Base-by-base conservation (phyloP, 176 grass and related monocot species). In the Elaeis guineensis region DNA sequence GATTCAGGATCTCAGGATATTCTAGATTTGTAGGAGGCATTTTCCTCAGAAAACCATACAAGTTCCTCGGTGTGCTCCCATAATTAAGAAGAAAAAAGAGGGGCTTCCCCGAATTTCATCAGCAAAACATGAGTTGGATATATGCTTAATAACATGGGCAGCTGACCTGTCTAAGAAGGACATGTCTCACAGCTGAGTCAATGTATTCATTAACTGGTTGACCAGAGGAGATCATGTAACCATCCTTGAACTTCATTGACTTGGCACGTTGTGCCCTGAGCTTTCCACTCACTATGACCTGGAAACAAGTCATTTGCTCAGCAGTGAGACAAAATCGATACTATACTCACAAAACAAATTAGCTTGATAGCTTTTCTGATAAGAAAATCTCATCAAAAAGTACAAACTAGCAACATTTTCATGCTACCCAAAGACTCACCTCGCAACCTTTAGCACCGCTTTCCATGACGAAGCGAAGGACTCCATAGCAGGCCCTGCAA, bases 381-480 rank as follows among this genome's bases (percentile, higher is more conserved):
- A 35, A 35, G 32, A 35, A 35, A 35, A 35, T 35, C 1, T 9
- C 32, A 35, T 35, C 32, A 35, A 35, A 32, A 35, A 11, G 32
- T 8, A 4, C 2, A 35, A 35, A 9, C 6, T 9, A 1, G 5
- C 7, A 35, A 9, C 32, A 35, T 9, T 35, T 35, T 35, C 32
- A 8, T 11, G 32, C 32, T 9, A 35, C 7, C 32, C 6, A 35
- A n/a, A n/a, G 15, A 62, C 30, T 55, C 1, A 88, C 89, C 80
- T 89, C 89, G 17, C 89, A 94, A 69, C 89, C 89, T 80, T 94
- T 94, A 21, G 89, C 89, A 73, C 84, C 84, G 66, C 89, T 94
- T 81, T 94, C 89, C 89, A 94, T 89, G 64, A 94, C 89, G 66
- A 94, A 94, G 17, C 84, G 89, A 16, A 94, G 84, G 62, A 94